Conservation (phyloP, 2,329 filamentous ascomycete genomes). For the Fusarium tuaranense region DNA sequence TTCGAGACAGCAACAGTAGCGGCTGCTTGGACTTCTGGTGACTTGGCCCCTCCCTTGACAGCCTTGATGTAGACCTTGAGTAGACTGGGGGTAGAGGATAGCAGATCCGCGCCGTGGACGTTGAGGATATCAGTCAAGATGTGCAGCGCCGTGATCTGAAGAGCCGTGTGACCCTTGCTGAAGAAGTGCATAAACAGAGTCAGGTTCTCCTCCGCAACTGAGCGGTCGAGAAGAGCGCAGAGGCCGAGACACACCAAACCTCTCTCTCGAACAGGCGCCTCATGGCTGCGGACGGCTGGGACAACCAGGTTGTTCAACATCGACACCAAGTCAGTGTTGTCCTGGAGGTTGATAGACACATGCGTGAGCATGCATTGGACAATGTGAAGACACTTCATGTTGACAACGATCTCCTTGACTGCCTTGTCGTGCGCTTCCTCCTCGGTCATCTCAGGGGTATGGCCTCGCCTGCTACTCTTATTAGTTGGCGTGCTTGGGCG, state of each 20-base stretch:
- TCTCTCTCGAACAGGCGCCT: conserved; percentile 90
- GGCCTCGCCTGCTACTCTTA: conserved; percentile 57
- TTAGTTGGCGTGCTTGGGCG: conserved; percentile 69
- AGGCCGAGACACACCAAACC: conserved; percentile 91
- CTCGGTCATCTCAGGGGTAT: conserved; percentile 62
- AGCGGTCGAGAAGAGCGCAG: conserved; percentile 90
- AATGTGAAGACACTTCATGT: conserved; percentile 98
- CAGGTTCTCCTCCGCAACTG: conserved; percentile 91
- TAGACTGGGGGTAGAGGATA: conserved; percentile 74
- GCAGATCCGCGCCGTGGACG: conserved; percentile 84
- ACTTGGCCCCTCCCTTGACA: conserved; percentile 76
- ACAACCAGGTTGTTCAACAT: conserved; percentile 98
- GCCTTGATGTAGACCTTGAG: conserved; percentile 89
- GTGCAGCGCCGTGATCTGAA: conserved; percentile 91
- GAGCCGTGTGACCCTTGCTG: conserved; percentile 87
- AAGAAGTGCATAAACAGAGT: conserved; percentile 96
- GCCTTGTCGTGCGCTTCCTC: conserved; percentile 80
- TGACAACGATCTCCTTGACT: conserved; percentile 92
- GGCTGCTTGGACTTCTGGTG: conserved; percentile 81
- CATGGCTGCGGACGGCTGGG: conserved; percentile 91
- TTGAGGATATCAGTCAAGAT: conserved; percentile 94
- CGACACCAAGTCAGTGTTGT: conserved; percentile 92
- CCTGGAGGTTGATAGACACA: conserved; percentile 86
- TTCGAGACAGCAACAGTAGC: conserved; percentile 88
- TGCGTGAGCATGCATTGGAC: conserved; percentile 98